Conservation (phyloP, 495 filamentous ascomycete species). For the Cudoniella acicularis region DNA sequence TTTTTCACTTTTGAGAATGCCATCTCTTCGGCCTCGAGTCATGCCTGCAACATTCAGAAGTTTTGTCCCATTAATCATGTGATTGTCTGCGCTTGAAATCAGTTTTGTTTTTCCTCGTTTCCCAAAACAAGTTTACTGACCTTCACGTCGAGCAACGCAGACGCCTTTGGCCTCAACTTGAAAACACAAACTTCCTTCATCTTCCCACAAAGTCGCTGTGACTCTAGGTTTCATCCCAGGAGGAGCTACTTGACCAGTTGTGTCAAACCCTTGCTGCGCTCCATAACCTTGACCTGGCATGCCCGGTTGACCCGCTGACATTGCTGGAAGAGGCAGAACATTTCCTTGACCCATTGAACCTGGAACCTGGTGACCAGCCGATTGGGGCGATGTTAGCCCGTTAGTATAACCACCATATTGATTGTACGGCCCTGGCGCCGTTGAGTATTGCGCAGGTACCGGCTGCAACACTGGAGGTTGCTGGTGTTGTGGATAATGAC, state of each 20-base stretch:
- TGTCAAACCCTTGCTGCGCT: conserved; percentile 67
- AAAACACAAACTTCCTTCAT: conserved; percentile 96
- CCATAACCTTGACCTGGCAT: conserved; percentile 48
- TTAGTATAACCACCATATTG: conserved; percentile 75
- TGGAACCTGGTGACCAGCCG: conserved; percentile 63
- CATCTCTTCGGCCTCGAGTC: conserved; percentile 93
- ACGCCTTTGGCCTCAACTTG: conserved; percentile 96
- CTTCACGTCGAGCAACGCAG: conserved; percentile 91
- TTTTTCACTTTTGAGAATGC: conserved; percentile 97
- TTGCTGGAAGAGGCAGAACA: conserved; percentile 66
- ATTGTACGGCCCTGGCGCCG: conserved; percentile 57
- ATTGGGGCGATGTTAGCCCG: conserved; percentile 71
- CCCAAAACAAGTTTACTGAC: conserved; percentile 44
- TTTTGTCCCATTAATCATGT: conserved; percentile 99
- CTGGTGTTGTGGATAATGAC: conserved; percentile 66
- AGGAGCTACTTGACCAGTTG: conserved; percentile 87
- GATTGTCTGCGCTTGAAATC: conserved; percentile 70
- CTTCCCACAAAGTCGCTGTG: conserved; percentile 96
- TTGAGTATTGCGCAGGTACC: conserved; percentile 63
- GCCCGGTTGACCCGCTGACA: conserved; percentile 42
- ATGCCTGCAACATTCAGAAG: conserved; percentile 95
- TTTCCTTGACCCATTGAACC: conserved; percentile 57
- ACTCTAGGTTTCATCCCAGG: conserved; percentile 98
- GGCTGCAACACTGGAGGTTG: conserved; percentile 83
- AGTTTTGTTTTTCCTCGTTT: background rate